Evolutionary conservation across 768 basidiomycete species (phyloP), one percentile per base, ranked within the genome.

Genomic region (Crassisporium funariophilum): DNA sequence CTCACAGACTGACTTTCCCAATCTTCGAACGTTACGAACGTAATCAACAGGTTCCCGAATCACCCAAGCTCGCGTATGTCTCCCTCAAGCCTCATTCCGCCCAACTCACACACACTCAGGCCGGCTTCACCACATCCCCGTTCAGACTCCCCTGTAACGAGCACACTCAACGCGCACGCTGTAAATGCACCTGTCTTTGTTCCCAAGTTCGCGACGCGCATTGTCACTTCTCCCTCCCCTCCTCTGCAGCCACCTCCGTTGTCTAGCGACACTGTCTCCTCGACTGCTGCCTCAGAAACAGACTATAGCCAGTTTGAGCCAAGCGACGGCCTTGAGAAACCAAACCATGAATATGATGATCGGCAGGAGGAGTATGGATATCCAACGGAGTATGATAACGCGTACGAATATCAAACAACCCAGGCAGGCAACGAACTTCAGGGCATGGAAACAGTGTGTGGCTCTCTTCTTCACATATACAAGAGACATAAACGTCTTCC

Each of bases 111-210:
- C 43, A 41, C 44, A 9, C 58, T 35, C 54, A 76, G 70, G 54
- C 66, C 53, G n/a, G 9, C 56, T 22, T 52, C 59, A n/a, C 47
- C 54, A 4, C 35, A 39, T 15, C 45, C 69, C 43, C 67, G 58
- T 42, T 64, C 74, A n/a, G 74, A 77, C 35, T 76, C 78, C 15
- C 76, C 80, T 22, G 62, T 70, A 24, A 57, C 58, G 41, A 56
- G 60, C 8, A 52, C 66, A 3, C 66, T 75, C 10, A 76, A 81
- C 2, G 76, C 84, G 35, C 79, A 86, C 52, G 86, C 87, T 3
- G 78, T 90, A 44, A 88, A 91, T 61, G 90, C 90, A 1, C 88
- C 91, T 25, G 82, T 92, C 34, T 93, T 93, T 51, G 81, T 93
- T 16, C 90, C 91, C 15, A 91, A 88, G 63, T 70, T 69, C 20